phyloP scores from a whole-genome alignment of 2,329 filamentous ascomycete species.

The Cryphonectria japonica region DNA sequence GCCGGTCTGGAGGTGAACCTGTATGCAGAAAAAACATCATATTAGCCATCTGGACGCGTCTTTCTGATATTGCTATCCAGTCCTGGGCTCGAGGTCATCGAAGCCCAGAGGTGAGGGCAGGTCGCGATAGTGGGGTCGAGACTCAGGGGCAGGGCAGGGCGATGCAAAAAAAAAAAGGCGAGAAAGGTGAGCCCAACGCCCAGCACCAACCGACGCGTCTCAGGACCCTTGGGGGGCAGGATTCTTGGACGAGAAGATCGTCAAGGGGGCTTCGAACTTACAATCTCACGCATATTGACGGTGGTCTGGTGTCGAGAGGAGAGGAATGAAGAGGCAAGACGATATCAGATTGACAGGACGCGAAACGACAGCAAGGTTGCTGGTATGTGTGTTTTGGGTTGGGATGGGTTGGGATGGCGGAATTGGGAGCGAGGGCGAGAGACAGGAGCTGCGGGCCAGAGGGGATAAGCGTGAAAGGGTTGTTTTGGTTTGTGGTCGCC shows the following conservation, averaged over 20 bases:
- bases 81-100: constrained; percentile 5
- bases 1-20: constrained; percentile 99
- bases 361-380: constrained; percentile 24
- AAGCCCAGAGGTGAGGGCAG: constrained; percentile 19
- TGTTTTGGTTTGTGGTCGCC: constrained; percentile 12
- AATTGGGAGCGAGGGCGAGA: constrained; percentile 22
- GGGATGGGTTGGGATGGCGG: not conserved
- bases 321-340: constrained; percentile 10
- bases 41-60: constrained; percentile 55
- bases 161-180: constrained; percentile 24
- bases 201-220: constrained; percentile 34
- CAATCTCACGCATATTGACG: constrained; percentile 74
- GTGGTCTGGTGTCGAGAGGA: constrained; percentile 28
- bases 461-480: constrained; percentile 16
- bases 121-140: constrained; percentile 37
- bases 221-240: constrained; percentile 2
- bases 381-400: constrained; percentile 7
- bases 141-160: constrained; percentile 33
- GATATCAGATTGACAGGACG: constrained; percentile 3
- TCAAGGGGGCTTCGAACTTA: constrained; percentile 48
- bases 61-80: constrained; percentile 4
- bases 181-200: constrained; percentile 9
- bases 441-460: constrained; percentile 23
- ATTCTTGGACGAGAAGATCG: constrained; percentile 6
- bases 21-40: constrained; percentile 47